Percentiles rank a stretch among this genome's conserved stretches.
phyloP scores from a whole-genome alignment of 345 rosid species.

The Eucalyptus erythrocorys region DNA sequence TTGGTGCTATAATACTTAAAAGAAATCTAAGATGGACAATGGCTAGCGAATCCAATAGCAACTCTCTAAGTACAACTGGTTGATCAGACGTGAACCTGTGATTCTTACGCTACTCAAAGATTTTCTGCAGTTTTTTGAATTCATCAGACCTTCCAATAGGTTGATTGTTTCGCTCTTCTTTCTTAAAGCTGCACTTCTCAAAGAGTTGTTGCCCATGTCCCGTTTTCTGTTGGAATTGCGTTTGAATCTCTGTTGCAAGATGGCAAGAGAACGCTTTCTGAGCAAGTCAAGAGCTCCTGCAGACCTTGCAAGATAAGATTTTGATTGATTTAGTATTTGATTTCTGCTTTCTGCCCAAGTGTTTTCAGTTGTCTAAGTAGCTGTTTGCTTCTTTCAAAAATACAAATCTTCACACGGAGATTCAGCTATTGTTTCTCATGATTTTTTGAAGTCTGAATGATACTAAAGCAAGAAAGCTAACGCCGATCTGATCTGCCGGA shows the following conservation, averaged over 20 bases:
- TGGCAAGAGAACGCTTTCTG: not conserved
- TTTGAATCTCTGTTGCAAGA: not conserved
- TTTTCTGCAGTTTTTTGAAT: too few species aligned
- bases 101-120: too few species aligned
- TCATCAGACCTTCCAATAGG: too few species aligned
- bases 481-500: too few species aligned
- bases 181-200: not conserved
- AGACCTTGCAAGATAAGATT: not conserved
- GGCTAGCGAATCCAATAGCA: not conserved
- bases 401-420: conserved; percentile 10
- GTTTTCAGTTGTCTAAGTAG: too few species aligned
- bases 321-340: too few species aligned
- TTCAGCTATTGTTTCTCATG: not conserved
- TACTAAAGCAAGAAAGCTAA: not conserved
- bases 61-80: not conserved
- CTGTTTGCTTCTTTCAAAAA: not conserved
- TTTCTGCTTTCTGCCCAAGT: too few species aligned
- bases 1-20: not conserved
- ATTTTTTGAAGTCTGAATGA: not conserved
- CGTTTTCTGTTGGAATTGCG: not conserved
- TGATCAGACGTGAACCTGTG: too few species aligned
- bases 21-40: not conserved
- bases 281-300: not conserved
- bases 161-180: not conserved
- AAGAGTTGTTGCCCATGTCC: not conserved